Evolutionary conservation across 23 red algal genomes (phyloP), one percentile per base, ranked within the genome.

Genomic region (Gracilaria vermiculophylla): DNA sequence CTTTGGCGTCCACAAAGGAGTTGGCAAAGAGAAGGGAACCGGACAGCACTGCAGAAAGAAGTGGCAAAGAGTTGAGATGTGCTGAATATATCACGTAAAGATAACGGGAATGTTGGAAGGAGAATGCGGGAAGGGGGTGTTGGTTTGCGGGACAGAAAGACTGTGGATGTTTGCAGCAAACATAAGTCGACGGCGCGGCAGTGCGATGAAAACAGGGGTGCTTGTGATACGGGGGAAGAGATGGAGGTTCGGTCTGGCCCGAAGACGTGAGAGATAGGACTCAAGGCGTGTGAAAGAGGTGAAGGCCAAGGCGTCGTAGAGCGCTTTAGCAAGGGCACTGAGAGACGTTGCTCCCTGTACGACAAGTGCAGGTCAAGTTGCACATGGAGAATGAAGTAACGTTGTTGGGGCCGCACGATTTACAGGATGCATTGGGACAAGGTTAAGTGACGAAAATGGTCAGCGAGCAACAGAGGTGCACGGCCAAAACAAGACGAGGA

Each of bases 121-220:
- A 27, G 36, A 47, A 28, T 14, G 35, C 19, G 28, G 11, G 3
- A 3, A 12, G 23, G 12, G 37, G 37, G 14, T 73, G 15, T 33
- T 24, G 12, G 40, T 12, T 0, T 6, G 8, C 67, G 67, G 67
- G 67, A 47, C 67, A 73, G 25, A 40, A 29, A 44, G 11, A 20
- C 25, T 44, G 67, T 47, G 17, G 39, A 48, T 73, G 40, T 23
- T 73, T 73, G 67, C 67, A 73, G 47, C 42, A 73, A 47, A 73
- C 39, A 73, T 48, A 11, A 40, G 67, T 24, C 17, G 37, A 28
- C 47, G 67, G 42, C 67, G 67, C 37, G 47, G 47, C 36, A 10
- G 2, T 12, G 29, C 35, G 29, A 64, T 34, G 58, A 31, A 64
- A 64, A 64, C 8, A 64, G 28, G 58, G 29, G 58, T 64, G 58